Evolutionary conservation across 2,329 filamentous ascomycete genomes (phyloP).

Genomic region (Scedosporium apiospermum): DNA sequence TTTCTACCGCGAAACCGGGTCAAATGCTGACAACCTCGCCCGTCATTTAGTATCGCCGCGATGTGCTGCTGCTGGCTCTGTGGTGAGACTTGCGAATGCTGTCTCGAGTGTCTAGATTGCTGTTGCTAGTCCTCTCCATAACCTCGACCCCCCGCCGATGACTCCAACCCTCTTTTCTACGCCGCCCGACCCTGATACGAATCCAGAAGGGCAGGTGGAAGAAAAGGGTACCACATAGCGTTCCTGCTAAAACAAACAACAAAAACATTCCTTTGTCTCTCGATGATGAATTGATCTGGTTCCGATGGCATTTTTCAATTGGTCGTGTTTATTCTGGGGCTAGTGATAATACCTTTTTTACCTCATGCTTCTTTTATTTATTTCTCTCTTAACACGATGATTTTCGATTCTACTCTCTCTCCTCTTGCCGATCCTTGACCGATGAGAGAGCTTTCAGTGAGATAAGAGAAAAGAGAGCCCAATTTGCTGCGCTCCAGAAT

Average conservation of each 20-base stretch:
- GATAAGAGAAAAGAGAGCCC: too few relatives aligned
- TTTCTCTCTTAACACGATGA: background rate
- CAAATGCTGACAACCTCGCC: background rate
- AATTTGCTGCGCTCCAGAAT: too few relatives aligned
- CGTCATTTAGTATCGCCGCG: constrained; percentile 23
- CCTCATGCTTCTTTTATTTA: too few relatives aligned
- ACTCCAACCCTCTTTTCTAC: background rate
- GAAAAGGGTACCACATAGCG: background rate
- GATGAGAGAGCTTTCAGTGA: too few relatives aligned
- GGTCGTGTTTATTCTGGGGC: background rate
- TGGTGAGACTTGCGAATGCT: constrained; percentile 33
- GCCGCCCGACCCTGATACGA: background rate
- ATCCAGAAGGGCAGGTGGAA: background rate
- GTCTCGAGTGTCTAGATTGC: constrained; percentile 29
- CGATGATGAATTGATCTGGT: background rate
- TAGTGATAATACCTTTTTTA: background rate
- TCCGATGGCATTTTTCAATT: background rate
- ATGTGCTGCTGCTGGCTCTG: constrained; percentile 35
- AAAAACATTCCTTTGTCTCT: background rate
- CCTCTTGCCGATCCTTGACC: background rate
- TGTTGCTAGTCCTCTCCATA: constrained; percentile 20
- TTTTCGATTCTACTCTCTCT: background rate
- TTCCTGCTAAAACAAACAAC: background rate
- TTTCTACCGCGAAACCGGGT: too few relatives aligned
- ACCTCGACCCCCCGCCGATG: background rate